A percentile compares a stretch with the other conserved stretches of the same genome.
These are phyloP conservation scores for Fusarium tupiense DNA, from an alignment of 2,329 filamentous ascomycete species.

Conservation along the genomic window DNA sequence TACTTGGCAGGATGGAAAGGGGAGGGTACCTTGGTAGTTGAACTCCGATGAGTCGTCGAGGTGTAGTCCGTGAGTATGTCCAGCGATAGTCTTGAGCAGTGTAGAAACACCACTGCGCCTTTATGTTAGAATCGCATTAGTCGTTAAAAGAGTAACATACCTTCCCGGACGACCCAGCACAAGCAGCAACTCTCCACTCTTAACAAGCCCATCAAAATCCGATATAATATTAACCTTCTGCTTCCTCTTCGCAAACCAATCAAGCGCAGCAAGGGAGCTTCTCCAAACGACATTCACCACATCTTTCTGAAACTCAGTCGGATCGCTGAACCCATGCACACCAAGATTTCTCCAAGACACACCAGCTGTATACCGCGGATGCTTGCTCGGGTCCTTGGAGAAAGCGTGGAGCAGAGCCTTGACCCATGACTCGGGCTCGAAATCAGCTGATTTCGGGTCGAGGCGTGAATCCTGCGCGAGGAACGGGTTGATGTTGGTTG, in stretches of 20 bases:
- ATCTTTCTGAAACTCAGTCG: constrained; percentile 75
- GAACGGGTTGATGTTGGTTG: constrained; percentile 39
- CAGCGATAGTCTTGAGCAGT: constrained; percentile 81
- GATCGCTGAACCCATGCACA: constrained; percentile 71
- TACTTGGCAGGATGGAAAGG: rapidly evolving
- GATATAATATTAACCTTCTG: constrained; percentile 72
- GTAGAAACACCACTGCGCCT: constrained; percentile 74
- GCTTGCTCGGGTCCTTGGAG: constrained; percentile 25
- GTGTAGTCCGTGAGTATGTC: constrained; percentile 80
- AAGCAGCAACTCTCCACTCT: constrained; percentile 75
- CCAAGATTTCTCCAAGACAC: constrained; percentile 71
- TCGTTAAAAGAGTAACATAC: not conserved
- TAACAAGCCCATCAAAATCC: constrained; percentile 71
- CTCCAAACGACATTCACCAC: constrained; percentile 66
- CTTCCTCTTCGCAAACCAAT: constrained; percentile 60
- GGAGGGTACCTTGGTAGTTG: constrained; percentile 74
- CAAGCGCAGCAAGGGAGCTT: constrained; percentile 52
- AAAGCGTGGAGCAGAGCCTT: constrained; percentile 30
- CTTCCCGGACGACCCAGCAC: constrained; percentile 67
- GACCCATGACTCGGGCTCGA: constrained; percentile 29
- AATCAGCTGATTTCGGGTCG: constrained; percentile 50
- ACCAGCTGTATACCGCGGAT: constrained; percentile 49
- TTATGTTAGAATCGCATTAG: not conserved
- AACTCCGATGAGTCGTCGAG: constrained; percentile 75
- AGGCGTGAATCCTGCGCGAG: constrained; percentile 53